Evolutionary conservation across 805 yeast species (phyloP).

Genomic region (Wickerhamomyces sydowiorum): DNA sequence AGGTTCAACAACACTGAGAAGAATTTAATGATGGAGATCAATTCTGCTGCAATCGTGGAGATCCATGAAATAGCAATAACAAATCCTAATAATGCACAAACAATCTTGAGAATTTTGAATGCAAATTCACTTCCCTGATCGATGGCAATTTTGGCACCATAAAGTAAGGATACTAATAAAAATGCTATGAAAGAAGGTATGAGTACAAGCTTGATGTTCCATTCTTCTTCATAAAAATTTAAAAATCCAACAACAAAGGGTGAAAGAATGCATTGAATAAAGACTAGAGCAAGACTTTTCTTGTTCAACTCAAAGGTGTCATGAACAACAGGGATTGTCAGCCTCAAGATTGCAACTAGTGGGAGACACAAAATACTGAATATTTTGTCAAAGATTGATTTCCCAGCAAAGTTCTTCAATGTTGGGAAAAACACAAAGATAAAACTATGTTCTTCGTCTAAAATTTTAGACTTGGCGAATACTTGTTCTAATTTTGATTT

Average conservation of each 20-base stretch:
- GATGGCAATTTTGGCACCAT: not conserved
- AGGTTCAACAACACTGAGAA: conserved; percentile 54
- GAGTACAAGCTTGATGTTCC: not conserved
- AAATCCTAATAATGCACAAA: conserved; percentile 52
- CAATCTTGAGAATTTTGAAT: not conserved
- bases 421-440: conserved; percentile 25
- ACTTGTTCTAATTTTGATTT: not conserved
- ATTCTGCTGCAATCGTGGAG: conserved; percentile 36
- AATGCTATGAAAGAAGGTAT: conserved; percentile 2
- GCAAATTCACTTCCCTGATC: not conserved
- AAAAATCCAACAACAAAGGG: conserved; percentile 19
- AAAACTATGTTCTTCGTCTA: conserved; percentile 1
- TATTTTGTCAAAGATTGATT: conserved; percentile 20
- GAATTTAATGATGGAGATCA: conserved; percentile 60
- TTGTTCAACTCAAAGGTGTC: conserved; percentile 10
- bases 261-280: conserved; percentile 25
- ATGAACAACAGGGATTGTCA: conserved; percentile 31
- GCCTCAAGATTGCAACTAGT: conserved; percentile 25
- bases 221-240: conserved; percentile 9
- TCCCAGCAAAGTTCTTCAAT: conserved; percentile 20
- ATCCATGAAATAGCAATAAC: conserved; percentile 66
- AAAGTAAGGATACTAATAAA: not conserved
- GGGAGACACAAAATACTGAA: conserved; percentile 29
- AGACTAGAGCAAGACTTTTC: conserved; percentile 17
- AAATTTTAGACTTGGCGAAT: conserved; percentile 1